Percentiles rank a stretch among this genome's conserved stretches.
phyloP scores from a whole-genome alignment of 768 basidiomycete genomes.

The Lactarius pseudohatsudake region DNA sequence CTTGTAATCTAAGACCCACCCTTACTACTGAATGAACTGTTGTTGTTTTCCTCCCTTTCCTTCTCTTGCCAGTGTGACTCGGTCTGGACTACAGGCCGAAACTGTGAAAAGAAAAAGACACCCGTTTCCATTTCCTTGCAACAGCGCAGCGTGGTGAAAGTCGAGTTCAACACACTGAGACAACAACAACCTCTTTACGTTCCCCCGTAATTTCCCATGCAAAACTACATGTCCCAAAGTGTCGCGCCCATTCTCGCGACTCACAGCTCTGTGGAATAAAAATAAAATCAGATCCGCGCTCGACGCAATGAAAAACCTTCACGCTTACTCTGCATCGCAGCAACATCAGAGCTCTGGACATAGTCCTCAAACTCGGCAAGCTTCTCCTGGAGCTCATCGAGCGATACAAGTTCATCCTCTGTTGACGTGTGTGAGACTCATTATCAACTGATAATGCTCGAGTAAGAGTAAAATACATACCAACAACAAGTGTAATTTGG shows the following conservation, averaged over 20 bases:
- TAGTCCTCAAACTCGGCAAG: slow-evolving; percentile 82
- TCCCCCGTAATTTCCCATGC: too few species aligned
- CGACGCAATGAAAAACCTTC: not conserved
- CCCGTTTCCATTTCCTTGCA: too few species aligned
- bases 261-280: slow-evolving; percentile 46
- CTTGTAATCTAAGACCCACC: too few species aligned
- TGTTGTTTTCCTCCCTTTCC: too few species aligned
- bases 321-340: slow-evolving; percentile 86
- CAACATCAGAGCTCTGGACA: slow-evolving; percentile 88
- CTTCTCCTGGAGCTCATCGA: slow-evolving; percentile 92
- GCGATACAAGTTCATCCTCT: slow-evolving; percentile 96
- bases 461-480: slow-evolving; percentile 33
- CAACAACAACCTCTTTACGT: too few species aligned
- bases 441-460: slow-evolving; percentile 36
- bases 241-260: not conserved
- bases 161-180: too few species aligned
- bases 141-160: too few species aligned
- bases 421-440: slow-evolving; percentile 39
- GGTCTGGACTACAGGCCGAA: too few species aligned
- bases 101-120: too few species aligned
- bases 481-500: slow-evolving; percentile 60
- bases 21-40: too few species aligned
- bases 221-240: not conserved
- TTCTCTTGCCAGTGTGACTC: too few species aligned
- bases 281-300: slow-evolving; percentile 9